A percentile compares a stretch with the other conserved stretches of the same genome.
These are phyloP conservation scores for Fistulifera pelliculosa DNA, from an alignment of 108 stramenopile genomes.

Conservation along the genomic window DNA sequence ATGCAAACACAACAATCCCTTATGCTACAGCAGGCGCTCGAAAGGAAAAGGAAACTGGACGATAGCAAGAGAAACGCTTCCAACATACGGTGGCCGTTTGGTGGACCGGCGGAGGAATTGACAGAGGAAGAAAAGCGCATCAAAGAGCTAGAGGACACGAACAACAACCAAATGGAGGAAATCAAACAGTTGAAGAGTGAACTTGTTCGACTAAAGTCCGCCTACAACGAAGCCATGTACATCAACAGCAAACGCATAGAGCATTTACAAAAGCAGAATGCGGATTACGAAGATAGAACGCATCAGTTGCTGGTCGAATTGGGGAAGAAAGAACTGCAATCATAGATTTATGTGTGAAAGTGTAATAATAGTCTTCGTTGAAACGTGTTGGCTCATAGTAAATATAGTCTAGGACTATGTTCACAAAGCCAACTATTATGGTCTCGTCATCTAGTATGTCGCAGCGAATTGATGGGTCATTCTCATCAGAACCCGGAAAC, in stretches of 20 bases:
- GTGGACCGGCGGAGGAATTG: slow-evolving; percentile 6
- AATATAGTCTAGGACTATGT: too few species aligned
- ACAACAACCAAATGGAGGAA: slow-evolving; percentile 13
- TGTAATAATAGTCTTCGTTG: too few species aligned
- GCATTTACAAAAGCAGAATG: slow-evolving; percentile 28
- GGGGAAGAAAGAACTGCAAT: too few species aligned
- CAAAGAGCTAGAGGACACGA: slow-evolving; percentile 20
- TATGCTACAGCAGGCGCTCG: slow-evolving; percentile 29
- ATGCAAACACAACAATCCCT: slow-evolving; percentile 22
- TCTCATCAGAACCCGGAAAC: too few species aligned
- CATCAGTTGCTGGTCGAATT: too few species aligned
- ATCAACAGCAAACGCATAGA: slow-evolving; percentile 21
- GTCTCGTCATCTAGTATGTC: too few species aligned
- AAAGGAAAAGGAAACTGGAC: slow-evolving; percentile 5
- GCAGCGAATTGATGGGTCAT: too few species aligned
- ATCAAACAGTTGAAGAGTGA: slow-evolving; percentile 23
- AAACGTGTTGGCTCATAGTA: too few species aligned
- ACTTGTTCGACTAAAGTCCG: slow-evolving; percentile 24
- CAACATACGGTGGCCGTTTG: slow-evolving; percentile 6
- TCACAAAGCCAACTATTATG: too few species aligned
- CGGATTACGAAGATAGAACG: slow-evolving; percentile 4
- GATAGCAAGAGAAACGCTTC: background rate
- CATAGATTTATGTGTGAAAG: too few species aligned
- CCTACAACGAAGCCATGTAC: slow-evolving; percentile 33
- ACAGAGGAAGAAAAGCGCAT: slow-evolving; percentile 25